Percentiles rank a stretch among this genome's conserved stretches.
phyloP scores from a whole-genome alignment of 306 rosid species.

The Astragalus glycyphyllos region DNA sequence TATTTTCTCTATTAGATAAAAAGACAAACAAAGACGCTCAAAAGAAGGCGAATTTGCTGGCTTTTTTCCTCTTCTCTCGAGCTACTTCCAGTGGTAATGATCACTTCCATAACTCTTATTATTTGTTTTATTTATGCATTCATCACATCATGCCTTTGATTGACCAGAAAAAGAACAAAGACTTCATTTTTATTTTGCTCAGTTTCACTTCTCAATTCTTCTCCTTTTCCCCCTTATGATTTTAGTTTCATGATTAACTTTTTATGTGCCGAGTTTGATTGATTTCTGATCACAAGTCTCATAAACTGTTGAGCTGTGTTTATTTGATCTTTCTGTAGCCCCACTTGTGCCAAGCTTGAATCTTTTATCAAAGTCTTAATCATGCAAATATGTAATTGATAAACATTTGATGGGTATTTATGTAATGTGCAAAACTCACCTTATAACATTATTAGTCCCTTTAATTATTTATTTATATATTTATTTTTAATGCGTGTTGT shows the following conservation, averaged over 20 bases:
- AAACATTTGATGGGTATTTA: slow-evolving; percentile 34
- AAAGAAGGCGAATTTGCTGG: not conserved
- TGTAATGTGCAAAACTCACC: slow-evolving; percentile 27
- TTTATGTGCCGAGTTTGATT: not conserved
- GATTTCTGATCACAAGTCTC: not conserved
- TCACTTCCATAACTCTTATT: not conserved
- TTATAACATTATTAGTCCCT: slow-evolving; percentile 14
- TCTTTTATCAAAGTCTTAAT: slow-evolving; percentile 1
- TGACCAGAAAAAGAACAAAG: not conserved
- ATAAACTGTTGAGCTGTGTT: not conserved
- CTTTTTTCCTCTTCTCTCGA: not conserved
- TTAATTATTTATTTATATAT: not conserved
- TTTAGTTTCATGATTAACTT: not conserved
- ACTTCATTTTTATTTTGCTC: slow-evolving; percentile 23
- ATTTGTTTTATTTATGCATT: not conserved
- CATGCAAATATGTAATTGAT: slow-evolving; percentile 27
- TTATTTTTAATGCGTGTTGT: not conserved
- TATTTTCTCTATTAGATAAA: not conserved
- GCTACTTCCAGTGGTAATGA: not conserved
- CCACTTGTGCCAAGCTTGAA: slow-evolving; percentile 22
- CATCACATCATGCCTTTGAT: not conserved
- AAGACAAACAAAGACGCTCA: not conserved
- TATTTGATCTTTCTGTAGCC: slow-evolving; percentile 32
- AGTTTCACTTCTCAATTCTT: slow-evolving; percentile 5
- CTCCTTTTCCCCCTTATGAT: not conserved